Evolutionary conservation across 805 yeast species (phyloP), one percentile per base, ranked within the genome.

Genomic region (Suhomyces prunicola): DNA sequence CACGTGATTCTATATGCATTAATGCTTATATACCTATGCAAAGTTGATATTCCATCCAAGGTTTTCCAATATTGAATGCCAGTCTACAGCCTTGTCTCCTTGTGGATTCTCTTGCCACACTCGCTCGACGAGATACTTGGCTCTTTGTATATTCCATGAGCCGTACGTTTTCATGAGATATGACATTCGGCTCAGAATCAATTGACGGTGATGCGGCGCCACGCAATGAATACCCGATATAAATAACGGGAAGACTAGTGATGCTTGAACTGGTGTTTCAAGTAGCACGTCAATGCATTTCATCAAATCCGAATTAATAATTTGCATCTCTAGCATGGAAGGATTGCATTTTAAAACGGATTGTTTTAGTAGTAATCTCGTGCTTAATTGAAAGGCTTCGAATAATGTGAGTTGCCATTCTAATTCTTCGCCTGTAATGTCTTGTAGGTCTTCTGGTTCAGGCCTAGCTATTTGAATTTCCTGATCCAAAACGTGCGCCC

Each of bases 41-140:
- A 88, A 88, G 66, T 87, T 86, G 46, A 89, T 71, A 63, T 88
- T 89, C 93, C 94, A 88, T 2, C 88, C 89, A 48, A 86, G 69
- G 10, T 77, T 77, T 54, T 82, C 81, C 40, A 88, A 83, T 45
- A 87, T 77, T 33, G 76, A 80, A 62, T 82, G 82, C 94, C 96
- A 88, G 65, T 88, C 92, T 39, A 87, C 82, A 56, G 81, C 84
- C 51, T 70, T 73, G 24, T 81, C 78, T 0, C 94, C 93, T 7
- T 71, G 62, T 8, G 72, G 71, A 55, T 81, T 77, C 40, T 60
- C 54, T 51, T 65, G 65, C 85, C 85, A 81, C n/a, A 80, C 77
- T 53, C 69, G 69, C 50, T 73, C 79, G 63, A 79, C 74, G 35
- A 80, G 70, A 27, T 65, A 60, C 58, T 73, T 74, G 44, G 78